These are phyloP conservation scores for Chimonanthus praecox DNA, from an alignment of 164 flowering plant genomes.

Conservation along the genomic window DNA sequence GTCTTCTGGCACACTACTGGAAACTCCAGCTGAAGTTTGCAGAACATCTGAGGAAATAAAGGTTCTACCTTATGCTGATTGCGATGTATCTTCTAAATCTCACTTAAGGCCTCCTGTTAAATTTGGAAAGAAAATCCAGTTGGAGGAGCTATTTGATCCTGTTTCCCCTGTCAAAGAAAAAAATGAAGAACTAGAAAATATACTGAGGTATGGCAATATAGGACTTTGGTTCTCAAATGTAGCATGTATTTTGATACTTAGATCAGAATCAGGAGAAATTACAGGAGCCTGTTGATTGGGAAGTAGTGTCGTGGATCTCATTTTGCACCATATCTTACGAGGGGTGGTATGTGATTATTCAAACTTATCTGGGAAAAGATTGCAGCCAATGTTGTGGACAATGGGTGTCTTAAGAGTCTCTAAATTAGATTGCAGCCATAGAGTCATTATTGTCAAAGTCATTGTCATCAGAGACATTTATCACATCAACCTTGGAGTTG, in stretches of 20 bases:
- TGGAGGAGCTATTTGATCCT: background rate
- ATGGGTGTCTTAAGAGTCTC: too few relatives aligned
- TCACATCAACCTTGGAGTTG: too few relatives aligned
- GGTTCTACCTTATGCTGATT: constrained; percentile 19
- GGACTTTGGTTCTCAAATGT: constrained; percentile 26
- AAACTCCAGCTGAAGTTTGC: constrained; percentile 70
- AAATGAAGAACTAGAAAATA: constrained; percentile 26
- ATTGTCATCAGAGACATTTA: too few relatives aligned
- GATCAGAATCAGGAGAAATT: background rate
- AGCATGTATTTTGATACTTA: constrained; percentile 29
- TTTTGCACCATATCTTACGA: background rate
- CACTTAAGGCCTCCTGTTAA: constrained; percentile 53
- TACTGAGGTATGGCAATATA: constrained; percentile 2
- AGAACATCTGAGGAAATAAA: constrained; percentile 30
- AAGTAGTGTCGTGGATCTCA: background rate
- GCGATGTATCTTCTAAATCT: constrained; percentile 28
- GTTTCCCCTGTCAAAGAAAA: constrained; percentile 15
- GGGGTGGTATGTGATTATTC: background rate
- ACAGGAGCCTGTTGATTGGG: background rate
- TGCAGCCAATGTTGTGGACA: too few relatives aligned
- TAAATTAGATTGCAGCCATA: too few relatives aligned
- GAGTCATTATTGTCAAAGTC: too few relatives aligned
- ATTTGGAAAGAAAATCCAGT: constrained; percentile 23
- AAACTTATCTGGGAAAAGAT: background rate
- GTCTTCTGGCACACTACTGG: constrained; percentile 65